phyloP scores from a whole-genome alignment of 345 rosid genomes.

The Arabis hirsuta region DNA sequence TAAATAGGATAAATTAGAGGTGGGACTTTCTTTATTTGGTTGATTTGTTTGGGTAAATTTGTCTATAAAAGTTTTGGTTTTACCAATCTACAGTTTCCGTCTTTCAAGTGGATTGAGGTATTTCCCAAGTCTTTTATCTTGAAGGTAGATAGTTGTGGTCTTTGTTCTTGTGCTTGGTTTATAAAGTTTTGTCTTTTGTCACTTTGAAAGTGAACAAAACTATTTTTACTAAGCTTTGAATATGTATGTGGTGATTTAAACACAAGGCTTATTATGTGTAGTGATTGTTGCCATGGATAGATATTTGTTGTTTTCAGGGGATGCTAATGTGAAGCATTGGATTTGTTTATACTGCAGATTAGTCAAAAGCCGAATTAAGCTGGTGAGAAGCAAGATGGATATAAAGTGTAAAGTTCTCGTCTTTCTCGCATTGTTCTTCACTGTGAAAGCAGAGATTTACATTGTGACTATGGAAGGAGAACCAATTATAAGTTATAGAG shows the following conservation, averaged over 20 bases:
- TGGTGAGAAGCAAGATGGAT: slow-evolving; percentile 40
- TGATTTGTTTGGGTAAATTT: slow-evolving; percentile 14
- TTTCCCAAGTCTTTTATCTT: slow-evolving; percentile 26
- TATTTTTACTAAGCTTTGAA: slow-evolving; percentile 5
- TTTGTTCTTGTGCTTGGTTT: slow-evolving; percentile 17
- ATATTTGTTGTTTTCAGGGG: slow-evolving; percentile 9
- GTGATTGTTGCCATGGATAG: slow-evolving; percentile 12
- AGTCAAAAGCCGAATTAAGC: slow-evolving; percentile 25
- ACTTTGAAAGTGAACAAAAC: slow-evolving; percentile 7
- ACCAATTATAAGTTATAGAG: slow-evolving; percentile 82
- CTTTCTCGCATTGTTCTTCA: slow-evolving; percentile 47
- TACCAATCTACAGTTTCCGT: slow-evolving; percentile 31
- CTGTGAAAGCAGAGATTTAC: slow-evolving; percentile 73
- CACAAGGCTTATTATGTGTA: not conserved
- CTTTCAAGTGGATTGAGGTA: slow-evolving; percentile 22
- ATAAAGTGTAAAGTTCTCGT: slow-evolving; percentile 39
- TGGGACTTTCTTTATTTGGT: not conserved
- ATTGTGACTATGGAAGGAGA: slow-evolving; percentile 90
- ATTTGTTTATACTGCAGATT: slow-evolving; percentile 33
- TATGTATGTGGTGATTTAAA: slow-evolving; percentile 21
- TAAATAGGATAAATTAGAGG: slow-evolving; percentile 6
- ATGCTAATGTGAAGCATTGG: slow-evolving; percentile 16
- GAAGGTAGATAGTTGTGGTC: not conserved
- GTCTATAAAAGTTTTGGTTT: slow-evolving; percentile 7
- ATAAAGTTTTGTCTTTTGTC: slow-evolving; percentile 10